Conservation (phyloP, 306 rosid species). For the Rosa lucieae region DNA sequence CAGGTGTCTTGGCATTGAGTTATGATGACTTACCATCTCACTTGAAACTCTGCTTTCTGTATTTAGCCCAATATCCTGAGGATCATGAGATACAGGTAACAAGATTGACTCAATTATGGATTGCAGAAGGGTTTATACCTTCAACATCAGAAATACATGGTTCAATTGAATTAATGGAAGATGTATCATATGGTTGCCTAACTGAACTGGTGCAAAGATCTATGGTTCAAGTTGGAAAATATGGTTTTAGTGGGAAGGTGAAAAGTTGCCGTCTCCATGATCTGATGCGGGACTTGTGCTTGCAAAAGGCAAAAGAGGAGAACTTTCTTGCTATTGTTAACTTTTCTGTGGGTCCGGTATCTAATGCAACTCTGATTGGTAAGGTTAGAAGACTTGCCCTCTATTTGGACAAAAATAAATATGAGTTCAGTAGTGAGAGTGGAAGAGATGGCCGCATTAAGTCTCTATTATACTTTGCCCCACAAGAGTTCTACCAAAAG, state of each 20-base stretch:
- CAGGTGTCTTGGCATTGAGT: not conserved
- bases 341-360: too few species aligned
- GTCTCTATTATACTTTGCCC: not conserved
- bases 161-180: not conserved
- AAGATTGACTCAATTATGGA: not conserved
- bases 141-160: not conserved
- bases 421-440: not conserved
- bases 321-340: not conserved
- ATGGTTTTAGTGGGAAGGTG: not conserved
- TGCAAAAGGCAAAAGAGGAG: not conserved
- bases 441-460: not conserved
- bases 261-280: not conserved
- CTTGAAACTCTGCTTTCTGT: not conserved
- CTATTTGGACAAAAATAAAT: not conserved
- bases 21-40: not conserved
- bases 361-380: not conserved
- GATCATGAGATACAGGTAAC: not conserved
- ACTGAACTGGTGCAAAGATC: not conserved
- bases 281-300: not conserved
- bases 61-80: not conserved
- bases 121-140: not conserved
- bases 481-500: accelerated
- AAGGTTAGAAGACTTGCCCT: not conserved
- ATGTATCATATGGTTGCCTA: not conserved
- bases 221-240: not conserved